Evolutionary conservation across 352 stramenopile genomes (phyloP).

Genomic region (Phytopythium litorale): DNA sequence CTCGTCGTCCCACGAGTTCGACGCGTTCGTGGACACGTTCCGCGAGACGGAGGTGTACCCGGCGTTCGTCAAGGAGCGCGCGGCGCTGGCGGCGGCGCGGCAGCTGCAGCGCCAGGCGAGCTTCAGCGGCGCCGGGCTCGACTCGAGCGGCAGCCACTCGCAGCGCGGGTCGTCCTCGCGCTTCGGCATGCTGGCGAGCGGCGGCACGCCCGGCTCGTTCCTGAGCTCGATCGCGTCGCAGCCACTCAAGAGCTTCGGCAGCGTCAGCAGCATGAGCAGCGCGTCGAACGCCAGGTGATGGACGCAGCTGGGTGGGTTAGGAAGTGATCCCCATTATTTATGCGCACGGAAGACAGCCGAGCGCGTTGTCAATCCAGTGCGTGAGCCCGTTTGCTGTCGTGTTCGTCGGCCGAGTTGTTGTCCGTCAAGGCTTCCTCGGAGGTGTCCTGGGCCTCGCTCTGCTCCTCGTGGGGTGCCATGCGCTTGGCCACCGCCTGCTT

Average conservation of each 20-base stretch:
- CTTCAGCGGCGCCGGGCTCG: constrained; percentile 28
- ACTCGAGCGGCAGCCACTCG: constrained; percentile 30
- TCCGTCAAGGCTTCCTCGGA: too few species aligned
- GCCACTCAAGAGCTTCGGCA: constrained; percentile 59
- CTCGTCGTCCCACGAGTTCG: constrained; percentile 77
- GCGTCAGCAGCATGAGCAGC: constrained; percentile 53
- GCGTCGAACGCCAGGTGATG: constrained; percentile 16
- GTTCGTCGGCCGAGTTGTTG: neutral
- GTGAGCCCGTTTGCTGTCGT: neutral
- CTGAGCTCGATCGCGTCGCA: constrained; percentile 36
- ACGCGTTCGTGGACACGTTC: constrained; percentile 79
- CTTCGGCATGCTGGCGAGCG: constrained; percentile 19
- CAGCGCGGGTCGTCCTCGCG: constrained; percentile 19
- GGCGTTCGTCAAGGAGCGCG: constrained; percentile 41
- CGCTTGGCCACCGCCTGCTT: constrained; percentile 21
- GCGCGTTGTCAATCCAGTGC: neutral
- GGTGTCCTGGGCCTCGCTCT: neutral
- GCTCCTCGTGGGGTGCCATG: constrained; percentile 6
- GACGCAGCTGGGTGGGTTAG: neutral
- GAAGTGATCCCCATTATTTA: constrained; percentile 9
- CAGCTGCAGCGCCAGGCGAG: constrained; percentile 30
- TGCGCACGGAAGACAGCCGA: constrained; percentile 1
- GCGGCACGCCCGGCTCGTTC: constrained; percentile 26
- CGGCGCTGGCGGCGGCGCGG: constrained; percentile 16
- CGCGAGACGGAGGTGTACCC: constrained; percentile 43